phyloP scores from a whole-genome alignment of 2,329 filamentous ascomycete species.

The Fusarium marasasianum region DNA sequence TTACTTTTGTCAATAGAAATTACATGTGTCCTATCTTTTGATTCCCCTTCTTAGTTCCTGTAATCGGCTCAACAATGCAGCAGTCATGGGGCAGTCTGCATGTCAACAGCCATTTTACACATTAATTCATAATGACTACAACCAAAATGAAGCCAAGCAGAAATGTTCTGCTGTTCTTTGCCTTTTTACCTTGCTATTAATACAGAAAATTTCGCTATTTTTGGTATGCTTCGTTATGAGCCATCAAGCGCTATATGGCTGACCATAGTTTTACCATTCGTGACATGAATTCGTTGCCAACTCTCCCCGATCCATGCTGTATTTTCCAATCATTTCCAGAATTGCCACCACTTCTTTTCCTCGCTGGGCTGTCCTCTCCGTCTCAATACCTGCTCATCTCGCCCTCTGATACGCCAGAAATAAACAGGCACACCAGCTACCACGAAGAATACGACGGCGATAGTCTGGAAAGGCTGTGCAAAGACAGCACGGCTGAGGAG shows the following conservation, averaged over 20 bases:
- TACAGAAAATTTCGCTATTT: slow-evolving; percentile 13
- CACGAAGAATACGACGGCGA: slow-evolving; percentile 88
- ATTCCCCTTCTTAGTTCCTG: not conserved
- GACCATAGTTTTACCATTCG: not conserved
- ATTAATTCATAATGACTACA: not conserved
- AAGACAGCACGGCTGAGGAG: slow-evolving; percentile 89
- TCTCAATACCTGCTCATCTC: slow-evolving; percentile 61
- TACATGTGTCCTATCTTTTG: not conserved
- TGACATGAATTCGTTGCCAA: slow-evolving; percentile 11
- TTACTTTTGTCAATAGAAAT: not conserved
- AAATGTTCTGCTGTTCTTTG: not conserved
- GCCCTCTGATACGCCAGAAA: slow-evolving; percentile 81
- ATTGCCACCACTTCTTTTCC: slow-evolving; percentile 64
- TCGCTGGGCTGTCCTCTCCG: slow-evolving; percentile 45
- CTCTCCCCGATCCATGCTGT: not conserved
- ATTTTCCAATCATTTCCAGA: slow-evolving; percentile 58
- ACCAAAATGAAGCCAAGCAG: not conserved
- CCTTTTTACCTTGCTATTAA: slow-evolving; percentile 18
- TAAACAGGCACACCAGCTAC: slow-evolving; percentile 86
- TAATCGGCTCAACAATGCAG: not conserved
- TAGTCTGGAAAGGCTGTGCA: slow-evolving; percentile 87
- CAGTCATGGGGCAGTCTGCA: not conserved
- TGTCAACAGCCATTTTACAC: not conserved
- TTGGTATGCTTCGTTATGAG: slow-evolving; percentile 17
- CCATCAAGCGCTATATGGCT: not conserved